phyloP scores from a whole-genome alignment of 345 rosid genomes.

The Citrus sp. region DNA sequence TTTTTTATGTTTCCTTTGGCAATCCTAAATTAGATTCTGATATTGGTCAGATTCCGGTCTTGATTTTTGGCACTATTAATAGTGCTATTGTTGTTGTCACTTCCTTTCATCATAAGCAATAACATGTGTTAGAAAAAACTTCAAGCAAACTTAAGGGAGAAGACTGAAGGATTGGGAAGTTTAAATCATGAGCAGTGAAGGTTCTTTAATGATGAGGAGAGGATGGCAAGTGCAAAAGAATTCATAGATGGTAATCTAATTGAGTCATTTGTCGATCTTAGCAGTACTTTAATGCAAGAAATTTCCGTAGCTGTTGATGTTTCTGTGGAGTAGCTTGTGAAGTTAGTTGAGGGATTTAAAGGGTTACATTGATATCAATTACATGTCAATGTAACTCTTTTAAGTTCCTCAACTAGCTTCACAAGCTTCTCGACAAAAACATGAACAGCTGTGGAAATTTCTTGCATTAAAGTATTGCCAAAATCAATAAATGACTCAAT shows the following conservation, averaged over 20 bases:
- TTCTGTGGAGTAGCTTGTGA: constrained; percentile 52
- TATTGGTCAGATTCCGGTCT: constrained; percentile 69
- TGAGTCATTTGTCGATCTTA: constrained; percentile 74
- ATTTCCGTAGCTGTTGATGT: constrained; percentile 60
- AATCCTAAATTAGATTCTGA: constrained; percentile 91
- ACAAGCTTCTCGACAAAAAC: too few species aligned
- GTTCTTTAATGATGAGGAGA: constrained; percentile 79
- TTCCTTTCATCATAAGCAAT: constrained; percentile 59
- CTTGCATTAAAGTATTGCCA: too few species aligned
- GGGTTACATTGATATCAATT: too few species aligned
- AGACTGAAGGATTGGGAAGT: constrained; percentile 86
- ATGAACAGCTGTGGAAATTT: too few species aligned
- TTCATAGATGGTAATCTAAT: constrained; percentile 87
- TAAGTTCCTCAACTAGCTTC: too few species aligned
- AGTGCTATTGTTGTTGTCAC: constrained; percentile 91
- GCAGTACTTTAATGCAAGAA: constrained; percentile 66
- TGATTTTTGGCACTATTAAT: constrained; percentile 74
- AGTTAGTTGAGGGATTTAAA: too few species aligned
- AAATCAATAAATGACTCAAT: too few species aligned
- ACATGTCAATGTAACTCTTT: too few species aligned
- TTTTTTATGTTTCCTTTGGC: constrained; percentile 88
- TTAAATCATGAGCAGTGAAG: constrained; percentile 92
- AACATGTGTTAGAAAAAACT: constrained; percentile 45
- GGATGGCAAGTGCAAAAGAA: constrained; percentile 62
- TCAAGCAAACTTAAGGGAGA: constrained; percentile 67